Evolutionary conservation across 805 yeast genomes (phyloP).

Genomic region (Saturnispora quitensis): DNA sequence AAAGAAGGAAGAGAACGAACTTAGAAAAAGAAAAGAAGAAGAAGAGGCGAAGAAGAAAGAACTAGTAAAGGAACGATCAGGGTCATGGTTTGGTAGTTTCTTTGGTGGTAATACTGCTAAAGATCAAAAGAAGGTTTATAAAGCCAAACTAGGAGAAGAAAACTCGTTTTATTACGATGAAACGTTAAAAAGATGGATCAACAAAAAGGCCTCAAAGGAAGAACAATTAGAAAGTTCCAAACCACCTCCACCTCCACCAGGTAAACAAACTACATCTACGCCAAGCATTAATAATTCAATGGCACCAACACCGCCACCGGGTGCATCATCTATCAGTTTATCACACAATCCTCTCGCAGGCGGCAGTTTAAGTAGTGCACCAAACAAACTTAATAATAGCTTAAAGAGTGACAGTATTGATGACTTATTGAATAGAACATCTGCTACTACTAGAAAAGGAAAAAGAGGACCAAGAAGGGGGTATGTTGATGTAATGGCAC

Average conservation of each 20-base stretch:
- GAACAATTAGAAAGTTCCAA: slow-evolving; percentile 47
- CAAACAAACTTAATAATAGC: not conserved
- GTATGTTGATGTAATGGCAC: slow-evolving; percentile 58
- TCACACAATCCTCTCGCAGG: slow-evolving; percentile 6
- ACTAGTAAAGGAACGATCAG: not conserved
- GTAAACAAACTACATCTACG: not conserved
- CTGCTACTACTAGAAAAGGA: slow-evolving; percentile 29
- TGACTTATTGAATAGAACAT: slow-evolving; percentile 21
- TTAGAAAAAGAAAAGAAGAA: slow-evolving; percentile 12
- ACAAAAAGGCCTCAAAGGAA: slow-evolving; percentile 55
- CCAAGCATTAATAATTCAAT: not conserved
- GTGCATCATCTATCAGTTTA: slow-evolving; percentile 24
- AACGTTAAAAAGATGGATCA: slow-evolving; percentile 79
- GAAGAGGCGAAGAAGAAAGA: slow-evolving; percentile 5
- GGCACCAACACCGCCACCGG: slow-evolving; percentile 16
- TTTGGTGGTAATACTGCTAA: slow-evolving; percentile 43
- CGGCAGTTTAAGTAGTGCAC: not conserved
- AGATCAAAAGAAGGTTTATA: slow-evolving; percentile 54
- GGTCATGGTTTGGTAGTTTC: slow-evolving; percentile 58
- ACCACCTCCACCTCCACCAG: slow-evolving; percentile 62
- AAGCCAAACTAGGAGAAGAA: slow-evolving; percentile 80
- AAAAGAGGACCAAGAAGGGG: slow-evolving; percentile 48
- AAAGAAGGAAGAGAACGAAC: slow-evolving; percentile 16
- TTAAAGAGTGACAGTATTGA: slow-evolving; percentile 22
- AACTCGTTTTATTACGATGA: slow-evolving; percentile 73